phyloP scores from a whole-genome alignment of 768 basidiomycete genomes.

The Suillus plorans region DNA sequence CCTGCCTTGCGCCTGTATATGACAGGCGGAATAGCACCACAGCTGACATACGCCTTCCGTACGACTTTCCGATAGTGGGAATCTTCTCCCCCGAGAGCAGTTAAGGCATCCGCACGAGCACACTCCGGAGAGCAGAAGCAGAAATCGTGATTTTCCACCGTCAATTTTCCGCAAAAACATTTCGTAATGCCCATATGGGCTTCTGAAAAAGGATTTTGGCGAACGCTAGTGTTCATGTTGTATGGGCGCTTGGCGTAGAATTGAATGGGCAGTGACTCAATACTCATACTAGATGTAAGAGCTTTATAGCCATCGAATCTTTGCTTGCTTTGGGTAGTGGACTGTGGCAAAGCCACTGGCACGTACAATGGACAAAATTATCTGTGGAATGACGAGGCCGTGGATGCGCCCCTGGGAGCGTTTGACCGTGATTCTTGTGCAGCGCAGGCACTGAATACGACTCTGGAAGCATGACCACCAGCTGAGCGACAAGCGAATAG shows the following conservation, averaged over 20 bases:
- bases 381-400: neutral
- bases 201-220: neutral
- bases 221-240: neutral
- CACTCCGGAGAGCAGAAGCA: conserved; percentile 8
- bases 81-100: neutral
- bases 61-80: conserved; percentile 7
- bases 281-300: neutral
- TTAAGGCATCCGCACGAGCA: conserved; percentile 2
- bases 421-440: neutral
- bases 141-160: conserved; percentile 4
- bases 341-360: neutral
- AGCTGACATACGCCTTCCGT: neutral
- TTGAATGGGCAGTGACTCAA: neutral
- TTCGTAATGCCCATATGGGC: neutral
- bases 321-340: neutral
- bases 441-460: neutral
- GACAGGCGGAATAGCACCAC: neutral
- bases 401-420: neutral
- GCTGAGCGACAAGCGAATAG: neutral
- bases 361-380: neutral
- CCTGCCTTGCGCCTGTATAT: neutral
- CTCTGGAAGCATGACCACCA: neutral
- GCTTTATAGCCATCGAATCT: conserved; percentile 1
- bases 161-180: conserved; percentile 4
- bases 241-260: neutral